These are phyloP conservation scores for Phytophthora sp. DNA, from an alignment of 352 stramenopile species.

Conservation along the genomic window DNA sequence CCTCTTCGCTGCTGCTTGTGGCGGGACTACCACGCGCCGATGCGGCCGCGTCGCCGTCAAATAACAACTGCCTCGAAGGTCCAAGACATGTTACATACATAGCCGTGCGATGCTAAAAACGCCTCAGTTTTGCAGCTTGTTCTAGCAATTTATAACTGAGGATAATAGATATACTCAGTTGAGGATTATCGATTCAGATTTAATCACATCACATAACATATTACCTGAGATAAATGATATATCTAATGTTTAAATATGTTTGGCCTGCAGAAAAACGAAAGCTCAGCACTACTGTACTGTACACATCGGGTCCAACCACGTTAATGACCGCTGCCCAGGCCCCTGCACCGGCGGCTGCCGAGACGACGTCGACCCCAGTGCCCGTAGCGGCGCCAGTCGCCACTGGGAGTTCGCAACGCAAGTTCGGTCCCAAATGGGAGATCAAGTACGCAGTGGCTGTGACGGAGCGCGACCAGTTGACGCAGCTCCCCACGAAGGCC, in stretches of 20 bases:
- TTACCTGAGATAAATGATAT: too few relatives aligned
- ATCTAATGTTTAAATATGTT: too few relatives aligned
- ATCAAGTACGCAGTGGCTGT: conserved; percentile 38
- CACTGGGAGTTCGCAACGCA: conserved; percentile 20
- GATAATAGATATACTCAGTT: too few relatives aligned
- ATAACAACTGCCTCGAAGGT: conserved; percentile 24
- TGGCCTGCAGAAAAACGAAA: too few relatives aligned
- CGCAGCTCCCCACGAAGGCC: conserved; percentile 25
- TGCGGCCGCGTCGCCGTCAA: not conserved
- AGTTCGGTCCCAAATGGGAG: conserved; percentile 36
- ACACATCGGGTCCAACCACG: too few relatives aligned
- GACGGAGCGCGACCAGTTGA: conserved; percentile 26
- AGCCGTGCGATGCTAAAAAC: not conserved
- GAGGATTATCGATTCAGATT: too few relatives aligned
- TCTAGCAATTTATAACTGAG: too few relatives aligned
- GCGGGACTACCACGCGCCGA: conserved; percentile 1
- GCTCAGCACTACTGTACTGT: too few relatives aligned
- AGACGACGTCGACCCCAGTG: too few relatives aligned
- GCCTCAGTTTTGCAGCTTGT: too few relatives aligned
- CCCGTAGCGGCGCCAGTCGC: not conserved
- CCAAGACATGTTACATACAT: conserved; percentile 5
- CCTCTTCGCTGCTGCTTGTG: not conserved
- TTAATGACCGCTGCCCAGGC: not conserved
- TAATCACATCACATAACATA: too few relatives aligned
- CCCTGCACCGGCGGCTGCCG: not conserved